Conservation (phyloP, 306 rosid species). For the Acacia crassicarpa region DNA sequence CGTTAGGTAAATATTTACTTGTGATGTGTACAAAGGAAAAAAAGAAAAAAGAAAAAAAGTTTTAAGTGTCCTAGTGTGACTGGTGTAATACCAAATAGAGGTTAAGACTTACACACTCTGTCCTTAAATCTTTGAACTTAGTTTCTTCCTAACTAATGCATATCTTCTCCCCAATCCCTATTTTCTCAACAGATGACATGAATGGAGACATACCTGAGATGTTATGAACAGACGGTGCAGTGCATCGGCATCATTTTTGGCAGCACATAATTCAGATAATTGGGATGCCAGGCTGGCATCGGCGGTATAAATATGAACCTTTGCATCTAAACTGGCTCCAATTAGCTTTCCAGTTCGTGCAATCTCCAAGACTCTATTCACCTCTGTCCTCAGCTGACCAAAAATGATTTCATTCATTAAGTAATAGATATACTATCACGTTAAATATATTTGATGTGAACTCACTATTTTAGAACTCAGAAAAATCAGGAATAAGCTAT, state of each 20-base stretch:
- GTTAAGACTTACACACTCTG: neutral
- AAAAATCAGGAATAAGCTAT: too few relatives aligned
- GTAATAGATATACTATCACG: conserved; percentile 18
- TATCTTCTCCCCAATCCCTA: neutral
- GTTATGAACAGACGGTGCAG: conserved; percentile 75
- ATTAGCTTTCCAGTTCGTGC: conserved; percentile 79
- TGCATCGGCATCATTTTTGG: conserved; percentile 69
- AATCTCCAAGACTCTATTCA: conserved; percentile 81
- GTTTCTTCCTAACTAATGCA: neutral
- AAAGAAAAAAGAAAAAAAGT: neutral
- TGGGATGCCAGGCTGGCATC: conserved; percentile 64
- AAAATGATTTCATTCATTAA: conserved; percentile 34
- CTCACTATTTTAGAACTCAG: neutral
- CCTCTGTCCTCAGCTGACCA: conserved; percentile 90
- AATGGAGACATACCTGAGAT: conserved; percentile 68
- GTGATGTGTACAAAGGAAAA: neutral
- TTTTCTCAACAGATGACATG: neutral
- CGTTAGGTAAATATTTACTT: neutral
- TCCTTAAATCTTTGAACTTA: neutral
- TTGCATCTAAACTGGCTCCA: conserved; percentile 96
- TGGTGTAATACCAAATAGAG: neutral
- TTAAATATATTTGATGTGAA: conserved; percentile 8
- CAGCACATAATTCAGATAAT: conserved; percentile 59
- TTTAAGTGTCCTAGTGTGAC: neutral
- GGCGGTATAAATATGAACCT: conserved; percentile 65